Evolutionary conservation across 2,329 filamentous ascomycete species (phyloP), one percentile per base, ranked within the genome.

Genomic region (Aspergillus amoenus): DNA sequence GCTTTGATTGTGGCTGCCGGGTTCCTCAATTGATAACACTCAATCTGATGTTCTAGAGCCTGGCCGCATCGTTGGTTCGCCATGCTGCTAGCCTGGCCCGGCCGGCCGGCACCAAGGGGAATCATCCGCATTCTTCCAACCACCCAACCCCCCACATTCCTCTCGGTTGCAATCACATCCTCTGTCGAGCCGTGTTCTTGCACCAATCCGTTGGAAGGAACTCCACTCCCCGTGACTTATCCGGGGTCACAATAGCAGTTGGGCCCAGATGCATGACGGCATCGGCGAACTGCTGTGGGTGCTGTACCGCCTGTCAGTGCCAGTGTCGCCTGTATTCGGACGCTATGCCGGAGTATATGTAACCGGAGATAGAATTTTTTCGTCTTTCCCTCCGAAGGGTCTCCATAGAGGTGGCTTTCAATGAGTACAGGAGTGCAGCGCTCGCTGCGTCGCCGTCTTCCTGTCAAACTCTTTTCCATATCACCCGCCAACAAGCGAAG

Each of bases 191-290:
- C 17, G 30, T 21, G 24, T 12, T 49, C 11, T 42, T 4, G 12
- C 11, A 18, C 32, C 21, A 52, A 34, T 46, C 4, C 34, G 7
- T 45, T 32, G 41, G 15, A 2, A n/a, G 4, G 5, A 37, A 5
- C 34, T 37, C 34, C 34, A 37, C 34, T 18, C 13, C 39, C 17
- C 7, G 39, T 48, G 40, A 50, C 44, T 41, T 39, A 45, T 57
- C 50, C 55, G 50, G 44, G 17, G 12, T 12, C 22, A n/a, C 41
- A 46, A 41, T 32, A 17, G 32, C 27, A 32, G 37, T 54, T 52
- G 41, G 27, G 15, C 45, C 24, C 34, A 56, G 45, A 40, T 56
- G 47, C 42, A 63, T 64, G 62, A 64, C 62, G 61, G 62, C 61
- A 63, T 62, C 39, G 61, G 46, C 42, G 39, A 17, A 41, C 30